These are phyloP conservation scores for Geoglossum cookeanum DNA, from an alignment of 2,329 filamentous ascomycete genomes.

Conservation along the genomic window DNA sequence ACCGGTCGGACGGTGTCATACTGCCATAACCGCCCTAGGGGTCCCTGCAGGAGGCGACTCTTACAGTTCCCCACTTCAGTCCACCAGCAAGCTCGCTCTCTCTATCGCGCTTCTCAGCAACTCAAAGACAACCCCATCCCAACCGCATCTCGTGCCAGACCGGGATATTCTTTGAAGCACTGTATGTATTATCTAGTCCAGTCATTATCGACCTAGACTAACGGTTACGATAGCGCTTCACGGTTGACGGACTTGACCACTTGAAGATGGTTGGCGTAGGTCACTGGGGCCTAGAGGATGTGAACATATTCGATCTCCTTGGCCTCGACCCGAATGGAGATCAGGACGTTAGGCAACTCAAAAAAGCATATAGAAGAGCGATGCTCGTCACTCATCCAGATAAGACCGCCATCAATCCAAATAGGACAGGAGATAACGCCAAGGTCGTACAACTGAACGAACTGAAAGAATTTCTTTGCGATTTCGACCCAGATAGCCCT, in stretches of 20 bases:
- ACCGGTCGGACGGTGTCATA: too few species aligned
- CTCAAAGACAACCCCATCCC: neutral
- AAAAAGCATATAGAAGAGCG: neutral
- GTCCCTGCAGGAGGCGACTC: too few species aligned
- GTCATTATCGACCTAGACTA: neutral
- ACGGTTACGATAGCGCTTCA: neutral
- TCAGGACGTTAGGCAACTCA: neutral
- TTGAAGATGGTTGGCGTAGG: neutral
- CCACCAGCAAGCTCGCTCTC: neutral
- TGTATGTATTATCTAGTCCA: neutral
- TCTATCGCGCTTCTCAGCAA: neutral
- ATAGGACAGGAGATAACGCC: neutral
- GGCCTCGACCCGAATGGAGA: neutral
- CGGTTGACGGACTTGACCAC: neutral
- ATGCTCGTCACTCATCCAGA: neutral
- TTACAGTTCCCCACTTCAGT: neutral
- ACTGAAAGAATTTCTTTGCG: neutral
- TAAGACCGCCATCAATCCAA: neutral
- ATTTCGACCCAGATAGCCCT: neutral
- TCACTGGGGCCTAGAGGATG: neutral
- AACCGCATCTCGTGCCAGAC: neutral
- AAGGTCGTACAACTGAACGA: neutral
- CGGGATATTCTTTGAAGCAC: neutral
- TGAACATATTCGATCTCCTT: neutral
- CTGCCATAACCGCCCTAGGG: too few species aligned